Conservation (phyloP, 176 grass and related monocot species). For the Carex cristatella region DNA sequence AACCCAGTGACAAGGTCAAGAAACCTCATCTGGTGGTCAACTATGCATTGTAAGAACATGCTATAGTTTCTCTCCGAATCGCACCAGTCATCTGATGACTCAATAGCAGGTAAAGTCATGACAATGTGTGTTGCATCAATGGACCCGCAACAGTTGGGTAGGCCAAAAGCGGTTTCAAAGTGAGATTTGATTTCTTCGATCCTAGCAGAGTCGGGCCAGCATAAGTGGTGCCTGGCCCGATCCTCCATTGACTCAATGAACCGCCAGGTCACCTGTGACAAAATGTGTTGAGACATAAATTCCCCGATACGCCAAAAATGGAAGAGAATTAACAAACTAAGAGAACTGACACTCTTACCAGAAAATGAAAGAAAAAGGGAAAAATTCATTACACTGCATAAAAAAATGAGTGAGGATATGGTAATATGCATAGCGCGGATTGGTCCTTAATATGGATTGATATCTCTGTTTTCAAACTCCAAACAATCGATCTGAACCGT, state of each 20-base stretch:
- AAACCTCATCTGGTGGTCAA: constrained; percentile 89
- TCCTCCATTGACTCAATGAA: constrained; percentile 98
- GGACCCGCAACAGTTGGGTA: constrained; percentile 83
- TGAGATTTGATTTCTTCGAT: constrained; percentile 61
- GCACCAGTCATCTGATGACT: constrained; percentile 88
- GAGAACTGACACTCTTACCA: not conserved
- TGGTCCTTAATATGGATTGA: too few relatives aligned
- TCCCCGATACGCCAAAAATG: not conserved
- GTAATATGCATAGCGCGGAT: too few relatives aligned
- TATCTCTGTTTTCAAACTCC: too few relatives aligned
- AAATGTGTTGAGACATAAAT: not conserved
- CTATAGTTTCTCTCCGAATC: constrained; percentile 85
- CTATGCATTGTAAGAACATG: constrained; percentile 90
- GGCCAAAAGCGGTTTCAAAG: constrained; percentile 43
- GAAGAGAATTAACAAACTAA: not conserved
- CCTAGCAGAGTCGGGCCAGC: constrained; percentile 56
- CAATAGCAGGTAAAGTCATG: constrained; percentile 88
- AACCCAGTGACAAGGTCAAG: constrained; percentile 89
- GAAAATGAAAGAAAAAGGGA: not conserved
- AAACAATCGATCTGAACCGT: too few relatives aligned
- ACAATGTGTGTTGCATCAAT: constrained; percentile 91
- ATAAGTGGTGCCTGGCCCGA: constrained; percentile 64
- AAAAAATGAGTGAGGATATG: not conserved
- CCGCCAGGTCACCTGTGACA: constrained; percentile 85
- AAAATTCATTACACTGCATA: not conserved